Evolutionary conservation across 2,329 filamentous ascomycete genomes (phyloP).

Genomic region (Diaporthe ampelina): DNA sequence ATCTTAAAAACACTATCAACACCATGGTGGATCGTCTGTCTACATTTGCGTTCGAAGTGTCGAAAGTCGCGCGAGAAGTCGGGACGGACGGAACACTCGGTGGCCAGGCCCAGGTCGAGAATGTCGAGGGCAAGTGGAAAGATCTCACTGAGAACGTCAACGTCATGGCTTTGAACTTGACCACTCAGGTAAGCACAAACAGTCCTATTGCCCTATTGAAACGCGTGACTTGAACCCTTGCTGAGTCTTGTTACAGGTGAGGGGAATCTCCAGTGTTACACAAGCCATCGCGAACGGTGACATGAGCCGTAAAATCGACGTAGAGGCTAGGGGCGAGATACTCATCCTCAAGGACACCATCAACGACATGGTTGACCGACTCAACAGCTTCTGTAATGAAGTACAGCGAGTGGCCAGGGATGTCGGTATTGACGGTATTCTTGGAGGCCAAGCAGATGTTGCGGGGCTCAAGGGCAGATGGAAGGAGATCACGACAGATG

Average conservation of each 20-base stretch:
- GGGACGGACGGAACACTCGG: slow-evolving; percentile 95
- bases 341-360: slow-evolving; percentile 95
- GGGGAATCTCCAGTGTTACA: slow-evolving; percentile 93
- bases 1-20: slow-evolving; percentile 98
- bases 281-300: slow-evolving; percentile 96
- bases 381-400: slow-evolving; percentile 96
- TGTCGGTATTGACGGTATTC: slow-evolving; percentile 97
- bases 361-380: slow-evolving; percentile 97
- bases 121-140: slow-evolving; percentile 98
- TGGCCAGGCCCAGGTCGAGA: slow-evolving; percentile 92
- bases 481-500: slow-evolving; percentile 98
- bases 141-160: slow-evolving; percentile 94
- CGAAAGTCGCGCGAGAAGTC: slow-evolving; percentile 94
- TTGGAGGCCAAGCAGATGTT: slow-evolving; percentile 97
- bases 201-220: not conserved
- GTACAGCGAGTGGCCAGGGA: slow-evolving; percentile 96
- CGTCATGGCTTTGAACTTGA: slow-evolving; percentile 79
- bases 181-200: slow-evolving; percentile 66
- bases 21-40: slow-evolving; percentile 98
- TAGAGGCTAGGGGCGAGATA: slow-evolving; percentile 95
- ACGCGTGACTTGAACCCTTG: not conserved
- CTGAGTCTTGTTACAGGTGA: slow-evolving; percentile 67
- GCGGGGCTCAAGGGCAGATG: slow-evolving; percentile 93
- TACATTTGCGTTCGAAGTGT: slow-evolving; percentile 96
- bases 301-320: slow-evolving; percentile 95